These are phyloP conservation scores for Cystofilobasidium ferigula DNA, from an alignment of 768 basidiomycete genomes.

Conservation along the genomic window DNA sequence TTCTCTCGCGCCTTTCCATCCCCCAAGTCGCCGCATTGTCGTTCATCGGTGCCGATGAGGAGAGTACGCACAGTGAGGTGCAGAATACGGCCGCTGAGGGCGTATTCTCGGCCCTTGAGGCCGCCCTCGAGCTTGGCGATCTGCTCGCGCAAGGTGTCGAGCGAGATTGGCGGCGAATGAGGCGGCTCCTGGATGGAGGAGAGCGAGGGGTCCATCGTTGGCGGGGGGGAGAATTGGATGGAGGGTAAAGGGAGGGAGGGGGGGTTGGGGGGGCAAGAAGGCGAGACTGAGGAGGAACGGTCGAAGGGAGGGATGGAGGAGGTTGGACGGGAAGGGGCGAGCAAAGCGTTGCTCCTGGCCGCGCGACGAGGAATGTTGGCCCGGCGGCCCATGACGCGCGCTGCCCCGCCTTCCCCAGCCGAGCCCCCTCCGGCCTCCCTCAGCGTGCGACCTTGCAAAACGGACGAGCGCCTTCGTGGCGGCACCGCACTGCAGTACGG, in stretches of 20 bases:
- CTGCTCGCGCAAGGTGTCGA: conserved; percentile 48
- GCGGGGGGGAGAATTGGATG: neutral
- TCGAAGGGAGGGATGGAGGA: neutral
- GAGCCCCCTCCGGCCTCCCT: too few relatives aligned
- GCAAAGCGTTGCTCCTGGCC: neutral
- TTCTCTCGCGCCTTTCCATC: too few relatives aligned
- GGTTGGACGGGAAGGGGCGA: neutral
- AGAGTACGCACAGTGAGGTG: conserved; percentile 52
- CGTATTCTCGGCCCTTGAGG: conserved; percentile 56
- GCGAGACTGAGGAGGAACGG: neutral
- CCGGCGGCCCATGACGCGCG: too few relatives aligned
- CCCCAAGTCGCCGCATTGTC: too few relatives aligned
- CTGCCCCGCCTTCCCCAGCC: too few relatives aligned
- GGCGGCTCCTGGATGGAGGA: conserved; percentile 24
- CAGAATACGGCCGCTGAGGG: conserved; percentile 75
- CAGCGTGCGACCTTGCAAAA: too few relatives aligned
- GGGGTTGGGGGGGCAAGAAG: neutral
- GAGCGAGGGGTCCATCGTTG: conserved; percentile 20
- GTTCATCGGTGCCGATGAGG: too few relatives aligned
- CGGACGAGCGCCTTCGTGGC: too few relatives aligned
- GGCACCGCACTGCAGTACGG: too few relatives aligned
- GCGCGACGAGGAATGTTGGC: too few relatives aligned
- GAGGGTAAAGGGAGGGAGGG: neutral
- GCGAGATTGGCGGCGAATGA: conserved; percentile 9
- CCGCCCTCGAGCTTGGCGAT: conserved; percentile 61